phyloP scores from a whole-genome alignment of 129 eudicot genomes.

The Escallonia herrerae region DNA sequence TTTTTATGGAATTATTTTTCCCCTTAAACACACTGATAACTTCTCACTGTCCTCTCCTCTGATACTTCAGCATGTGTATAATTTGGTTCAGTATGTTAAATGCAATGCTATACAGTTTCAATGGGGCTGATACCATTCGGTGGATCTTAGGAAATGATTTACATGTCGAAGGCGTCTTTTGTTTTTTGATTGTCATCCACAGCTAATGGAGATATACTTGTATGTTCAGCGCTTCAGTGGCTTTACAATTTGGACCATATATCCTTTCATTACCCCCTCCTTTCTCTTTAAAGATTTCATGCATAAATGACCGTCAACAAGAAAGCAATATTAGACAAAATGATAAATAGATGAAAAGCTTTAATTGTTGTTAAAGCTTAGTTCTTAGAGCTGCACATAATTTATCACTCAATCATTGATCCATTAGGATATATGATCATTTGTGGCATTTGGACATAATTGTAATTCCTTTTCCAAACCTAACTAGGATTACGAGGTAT shows the following conservation, averaged over 20 bases:
- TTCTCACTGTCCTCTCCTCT: neutral
- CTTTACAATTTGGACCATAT: neutral
- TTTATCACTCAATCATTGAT: no score
- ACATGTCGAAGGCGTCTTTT: neutral
- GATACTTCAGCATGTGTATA: neutral
- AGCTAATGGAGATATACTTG: neutral
- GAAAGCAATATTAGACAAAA: no score
- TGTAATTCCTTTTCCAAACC: no score
- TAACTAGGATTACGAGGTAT: no score
- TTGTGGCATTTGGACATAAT: no score
- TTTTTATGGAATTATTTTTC: neutral
- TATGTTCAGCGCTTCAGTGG: neutral
- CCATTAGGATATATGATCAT: no score
- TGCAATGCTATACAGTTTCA: no score
- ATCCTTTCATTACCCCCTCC: neutral
- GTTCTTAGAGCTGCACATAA: no score
- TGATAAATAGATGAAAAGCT: neutral
- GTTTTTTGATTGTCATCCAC: neutral
- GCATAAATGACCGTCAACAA: neutral
- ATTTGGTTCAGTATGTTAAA: no score
- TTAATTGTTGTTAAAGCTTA: neutral
- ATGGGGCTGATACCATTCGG: no score
- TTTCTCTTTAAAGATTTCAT: neutral
- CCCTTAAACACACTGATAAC: neutral
- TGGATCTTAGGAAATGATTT: neutral